Evolutionary conservation across 2,329 filamentous ascomycete genomes (phyloP), one percentile per base, ranked within the genome.

Genomic region (Grosmannia clavigera): DNA sequence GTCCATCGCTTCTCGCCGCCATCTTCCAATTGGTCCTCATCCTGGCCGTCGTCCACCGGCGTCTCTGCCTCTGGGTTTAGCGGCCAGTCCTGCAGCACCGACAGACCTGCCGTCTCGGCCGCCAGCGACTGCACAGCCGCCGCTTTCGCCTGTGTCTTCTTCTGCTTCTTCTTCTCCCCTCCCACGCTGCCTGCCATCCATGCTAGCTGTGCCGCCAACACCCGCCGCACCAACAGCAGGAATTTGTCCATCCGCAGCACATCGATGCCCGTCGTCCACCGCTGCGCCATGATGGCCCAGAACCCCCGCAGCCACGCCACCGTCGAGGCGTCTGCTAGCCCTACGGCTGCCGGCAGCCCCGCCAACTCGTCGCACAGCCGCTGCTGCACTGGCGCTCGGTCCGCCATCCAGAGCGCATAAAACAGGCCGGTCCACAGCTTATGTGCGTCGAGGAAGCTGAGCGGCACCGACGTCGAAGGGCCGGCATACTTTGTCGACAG

Each of bases 381-480:
- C 77, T 96, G 91, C 76, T 96, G 92, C 3, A 88, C 86, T n/a
- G 85, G 75, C 12, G 91, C 86, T 55, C 91, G 88, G 78, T 96
- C 92, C 72, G 87, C 90, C 85, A 96, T 94, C 87, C 90, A 96
- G 68, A 94, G 83, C 69, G 86, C 87, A 79, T 91, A 96, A 78
- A 94, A 96, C 25, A 97, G 82, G 5, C 91, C 92, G 70, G 95
- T 95, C 90, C 91, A 96, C 65, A 97, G 81, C 76, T 96, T 96
- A 62, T 92, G 78, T 57, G 90, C 78, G 65, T 96, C 91, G 65
- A 87, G 72, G 50, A 82, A 76, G 22, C 82, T 75, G 63, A 96
- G 83, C 29, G 61, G 82, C 29, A 60, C 10, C 11, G 31, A 25
- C 59, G 79, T 71, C 59, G 72, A 77, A 67, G 72, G 71, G 5